Base-by-base conservation (phyloP, 2,329 filamentous ascomycete genomes). In the Pseudogymnoascus sp. region DNA sequence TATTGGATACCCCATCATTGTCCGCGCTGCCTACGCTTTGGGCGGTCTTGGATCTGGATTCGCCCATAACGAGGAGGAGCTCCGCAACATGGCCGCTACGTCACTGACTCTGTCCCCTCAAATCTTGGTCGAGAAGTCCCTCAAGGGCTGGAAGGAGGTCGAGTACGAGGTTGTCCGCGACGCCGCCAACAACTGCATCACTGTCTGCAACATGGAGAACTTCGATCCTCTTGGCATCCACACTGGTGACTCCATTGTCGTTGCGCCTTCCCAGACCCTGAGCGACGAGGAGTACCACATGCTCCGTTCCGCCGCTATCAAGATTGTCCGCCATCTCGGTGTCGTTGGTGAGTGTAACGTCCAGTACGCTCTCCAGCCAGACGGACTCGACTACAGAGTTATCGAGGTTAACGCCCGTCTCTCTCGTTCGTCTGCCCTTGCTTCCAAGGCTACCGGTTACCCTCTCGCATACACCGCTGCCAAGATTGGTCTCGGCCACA, bases 251-350 rank as follows among this genome's bases (percentile, higher is more conserved):
- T 97, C 93, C 71, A 99, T 99, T 72, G 95, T 99, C 67, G 93
- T 97, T 65, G 95, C 95, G 42, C 95, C 95, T 60, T 95, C 90
- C 79, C 95, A 99, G 80, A 99, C 95, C 23, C 82, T 99, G 72
- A 96, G 90, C 73, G 95, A 99, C 71, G 95, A 97, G 81, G 95
- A 99, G 78, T 99, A 97, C 77, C 93, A 99, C 82, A 97, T 99
- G 95, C 90, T 99, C 70, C 91, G 95, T 72, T 91, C 92, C 43
- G 93, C 95, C 66, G 91, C 95, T 56, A 97, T 97, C 82, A 97
- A 97, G 83, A 97, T 99, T 72, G 90, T 99, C 71, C 89, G 95
- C 67, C 95, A 99, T 77, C 83, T 99, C 68, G 93, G 93, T 69
- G 95, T 99, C 60, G 93, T 97, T 59, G 95, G 95, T 76, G 95